phyloP scores from a whole-genome alignment of 129 eudicot species.

The Flaveria bidentis region DNA sequence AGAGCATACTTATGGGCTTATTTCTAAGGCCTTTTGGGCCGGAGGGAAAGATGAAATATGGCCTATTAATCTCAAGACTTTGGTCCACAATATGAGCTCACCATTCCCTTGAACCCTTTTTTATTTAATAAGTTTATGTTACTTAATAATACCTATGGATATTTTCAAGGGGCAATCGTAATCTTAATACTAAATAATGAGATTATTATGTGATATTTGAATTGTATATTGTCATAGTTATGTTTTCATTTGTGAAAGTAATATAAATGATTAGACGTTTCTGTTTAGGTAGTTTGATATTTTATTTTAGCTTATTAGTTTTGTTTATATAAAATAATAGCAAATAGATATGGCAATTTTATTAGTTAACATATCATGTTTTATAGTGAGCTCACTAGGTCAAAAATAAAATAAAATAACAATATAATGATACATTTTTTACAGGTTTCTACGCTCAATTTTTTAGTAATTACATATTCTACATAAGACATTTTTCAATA shows the following conservation, averaged over 20 bases:
- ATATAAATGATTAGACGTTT: too few relatives aligned
- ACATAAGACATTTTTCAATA: too few relatives aligned
- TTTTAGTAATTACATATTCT: too few relatives aligned
- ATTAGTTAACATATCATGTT: too few relatives aligned
- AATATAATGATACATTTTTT: too few relatives aligned
- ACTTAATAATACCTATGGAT: background rate
- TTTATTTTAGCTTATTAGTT: background rate
- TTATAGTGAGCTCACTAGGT: too few relatives aligned
- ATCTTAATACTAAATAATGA: background rate
- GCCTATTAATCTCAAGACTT: slow-evolving; percentile 63
- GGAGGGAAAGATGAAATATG: slow-evolving; percentile 40
- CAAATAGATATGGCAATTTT: too few relatives aligned
- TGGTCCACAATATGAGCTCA: slow-evolving; percentile 22
- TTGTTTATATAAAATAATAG: background rate
- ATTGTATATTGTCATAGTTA: background rate
- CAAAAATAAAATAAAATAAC: too few relatives aligned
- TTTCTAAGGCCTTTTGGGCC: slow-evolving; percentile 55
- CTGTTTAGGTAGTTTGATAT: background rate
- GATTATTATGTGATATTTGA: background rate
- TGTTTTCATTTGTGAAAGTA: background rate
- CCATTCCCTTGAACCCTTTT: background rate
- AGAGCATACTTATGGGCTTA: slow-evolving; percentile 52
- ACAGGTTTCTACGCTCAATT: too few relatives aligned
- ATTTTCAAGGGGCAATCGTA: background rate
- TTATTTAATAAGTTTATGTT: background rate